Percentiles rank a stretch among this genome's conserved stretches.
Conservation (phyloP, 805 yeast genomes). For the Hemisphaericaspora nanyangensis region DNA sequence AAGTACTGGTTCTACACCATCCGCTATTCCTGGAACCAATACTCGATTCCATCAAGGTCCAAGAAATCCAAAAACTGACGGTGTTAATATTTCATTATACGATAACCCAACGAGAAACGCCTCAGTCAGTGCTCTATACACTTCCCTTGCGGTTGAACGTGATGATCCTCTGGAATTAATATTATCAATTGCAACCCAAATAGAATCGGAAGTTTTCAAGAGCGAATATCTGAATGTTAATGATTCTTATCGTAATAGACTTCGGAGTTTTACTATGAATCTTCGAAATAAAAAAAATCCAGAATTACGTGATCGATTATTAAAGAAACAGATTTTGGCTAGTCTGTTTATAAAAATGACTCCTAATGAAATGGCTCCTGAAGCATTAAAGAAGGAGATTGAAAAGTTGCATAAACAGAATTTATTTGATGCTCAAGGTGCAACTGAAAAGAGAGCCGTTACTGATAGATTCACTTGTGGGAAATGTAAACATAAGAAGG, state of each 20-base stretch:
- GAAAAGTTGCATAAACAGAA: slow-evolving; percentile 85
- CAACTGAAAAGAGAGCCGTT: slow-evolving; percentile 90
- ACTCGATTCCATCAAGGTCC: slow-evolving; percentile 41
- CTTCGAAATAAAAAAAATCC: slow-evolving; percentile 88
- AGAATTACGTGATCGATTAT: slow-evolving; percentile 66
- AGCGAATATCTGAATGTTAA: slow-evolving; percentile 54
- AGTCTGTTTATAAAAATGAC: slow-evolving; percentile 70
- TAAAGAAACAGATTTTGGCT: slow-evolving; percentile 64
- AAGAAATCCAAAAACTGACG: slow-evolving; percentile 80
- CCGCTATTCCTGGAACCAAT: slow-evolving; percentile 2
- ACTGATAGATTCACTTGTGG: slow-evolving; percentile 97
- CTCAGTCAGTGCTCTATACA: slow-evolving; percentile 78
- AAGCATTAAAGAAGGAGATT: slow-evolving; percentile 76
- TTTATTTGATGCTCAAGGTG: slow-evolving; percentile 95
- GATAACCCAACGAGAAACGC: slow-evolving; percentile 80
- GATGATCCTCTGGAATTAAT: slow-evolving; percentile 54
- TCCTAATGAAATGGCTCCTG: slow-evolving; percentile 96
- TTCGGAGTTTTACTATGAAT: slow-evolving; percentile 84
- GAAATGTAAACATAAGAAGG: slow-evolving; percentile 95
- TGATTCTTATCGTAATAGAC: slow-evolving; percentile 71
- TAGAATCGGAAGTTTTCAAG: slow-evolving; percentile 69
- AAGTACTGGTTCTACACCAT: slow-evolving; percentile 9
- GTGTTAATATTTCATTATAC: slow-evolving; percentile 64
- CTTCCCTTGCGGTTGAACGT: slow-evolving; percentile 84
- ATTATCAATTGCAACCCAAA: slow-evolving; percentile 58